Conservation (phyloP, 202 grass and related monocot species). For the Eragrostis tef region DNA sequence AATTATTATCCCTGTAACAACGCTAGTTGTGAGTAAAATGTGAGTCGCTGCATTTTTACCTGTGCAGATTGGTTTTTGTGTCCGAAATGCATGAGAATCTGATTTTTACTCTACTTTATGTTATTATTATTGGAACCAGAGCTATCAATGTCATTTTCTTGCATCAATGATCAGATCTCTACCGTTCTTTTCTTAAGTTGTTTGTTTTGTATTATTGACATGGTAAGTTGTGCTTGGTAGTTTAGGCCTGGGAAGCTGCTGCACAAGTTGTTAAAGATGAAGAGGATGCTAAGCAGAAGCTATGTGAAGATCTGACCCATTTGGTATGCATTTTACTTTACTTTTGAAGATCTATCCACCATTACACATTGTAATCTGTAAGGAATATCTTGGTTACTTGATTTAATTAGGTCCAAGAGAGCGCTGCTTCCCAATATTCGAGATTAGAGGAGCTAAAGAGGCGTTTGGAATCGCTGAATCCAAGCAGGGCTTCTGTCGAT, state of each 20-base stretch:
- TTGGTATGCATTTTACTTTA: constrained; percentile 60
- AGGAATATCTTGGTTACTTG: constrained; percentile 30
- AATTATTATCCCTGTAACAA: not conserved
- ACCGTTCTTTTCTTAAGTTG: not conserved
- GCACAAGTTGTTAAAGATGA: constrained; percentile 75
- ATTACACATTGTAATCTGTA: constrained; percentile 8
- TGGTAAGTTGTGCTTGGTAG: constrained; percentile 27
- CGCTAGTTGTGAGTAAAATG: not conserved
- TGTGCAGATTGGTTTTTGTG: not conserved
- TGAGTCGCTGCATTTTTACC: not conserved
- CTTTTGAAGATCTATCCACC: not conserved
- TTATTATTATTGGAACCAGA: not conserved
- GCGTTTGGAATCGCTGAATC: constrained; percentile 79
- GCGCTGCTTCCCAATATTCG: constrained; percentile 68
- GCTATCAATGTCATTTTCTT: not conserved
- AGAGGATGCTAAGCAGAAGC: constrained; percentile 77
- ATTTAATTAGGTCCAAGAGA: constrained; percentile 82
- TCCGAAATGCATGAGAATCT: not conserved
- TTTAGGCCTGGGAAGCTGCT: constrained; percentile 84
- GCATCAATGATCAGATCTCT: not conserved
- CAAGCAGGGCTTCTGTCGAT: constrained; percentile 58
- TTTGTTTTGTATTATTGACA: constrained; percentile 17
- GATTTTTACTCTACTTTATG: not conserved
- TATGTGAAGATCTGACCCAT: constrained; percentile 81
- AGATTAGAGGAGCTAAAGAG: constrained; percentile 90